These are phyloP conservation scores for Chlamydomonas urium DNA, from an alignment of 139 green algal genomes.

Conservation along the genomic window DNA sequence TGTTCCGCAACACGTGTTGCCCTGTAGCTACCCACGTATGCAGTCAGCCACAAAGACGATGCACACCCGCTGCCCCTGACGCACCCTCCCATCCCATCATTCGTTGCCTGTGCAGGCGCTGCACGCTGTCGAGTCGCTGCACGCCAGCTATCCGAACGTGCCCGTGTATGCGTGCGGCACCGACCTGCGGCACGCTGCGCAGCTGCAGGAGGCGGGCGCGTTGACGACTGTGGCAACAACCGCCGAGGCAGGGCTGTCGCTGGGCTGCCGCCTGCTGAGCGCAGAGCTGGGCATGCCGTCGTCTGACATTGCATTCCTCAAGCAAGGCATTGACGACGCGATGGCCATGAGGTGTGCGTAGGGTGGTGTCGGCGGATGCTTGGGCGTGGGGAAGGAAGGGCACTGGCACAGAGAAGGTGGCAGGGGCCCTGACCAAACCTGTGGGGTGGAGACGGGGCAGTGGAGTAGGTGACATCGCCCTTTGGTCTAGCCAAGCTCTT, in stretches of 20 bases:
- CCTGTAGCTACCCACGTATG: neutral
- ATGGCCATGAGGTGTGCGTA: slow-evolving; percentile 19
- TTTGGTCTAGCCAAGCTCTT: too few relatives aligned
- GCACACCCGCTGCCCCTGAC: neutral
- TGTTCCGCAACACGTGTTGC: too few relatives aligned
- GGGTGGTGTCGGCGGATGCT: too few relatives aligned
- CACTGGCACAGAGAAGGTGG: too few relatives aligned
- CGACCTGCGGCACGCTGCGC: slow-evolving; percentile 48
- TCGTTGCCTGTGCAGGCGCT: slow-evolving; percentile 29
- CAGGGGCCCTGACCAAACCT: too few relatives aligned
- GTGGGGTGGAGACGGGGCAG: too few relatives aligned
- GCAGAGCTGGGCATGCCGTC: slow-evolving; percentile 39
- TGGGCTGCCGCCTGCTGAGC: slow-evolving; percentile 52
- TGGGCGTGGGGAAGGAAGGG: too few relatives aligned
- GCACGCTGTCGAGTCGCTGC: slow-evolving; percentile 56
- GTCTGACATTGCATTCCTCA: slow-evolving; percentile 22
- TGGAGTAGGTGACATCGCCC: too few relatives aligned
- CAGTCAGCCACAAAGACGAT: neutral
- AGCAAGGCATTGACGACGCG: slow-evolving; percentile 21
- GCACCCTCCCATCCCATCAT: neutral
- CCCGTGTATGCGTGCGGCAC: slow-evolving; percentile 74
- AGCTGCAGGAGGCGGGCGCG: slow-evolving; percentile 79
- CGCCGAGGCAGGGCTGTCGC: slow-evolving; percentile 64
- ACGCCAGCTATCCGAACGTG: slow-evolving; percentile 57
- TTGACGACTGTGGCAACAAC: slow-evolving; percentile 41